Percentiles rank a stretch among this genome's conserved stretches.
phyloP scores from a whole-genome alignment of 2,329 filamentous ascomycete genomes.

The Pseudogymnoascus sp. region DNA sequence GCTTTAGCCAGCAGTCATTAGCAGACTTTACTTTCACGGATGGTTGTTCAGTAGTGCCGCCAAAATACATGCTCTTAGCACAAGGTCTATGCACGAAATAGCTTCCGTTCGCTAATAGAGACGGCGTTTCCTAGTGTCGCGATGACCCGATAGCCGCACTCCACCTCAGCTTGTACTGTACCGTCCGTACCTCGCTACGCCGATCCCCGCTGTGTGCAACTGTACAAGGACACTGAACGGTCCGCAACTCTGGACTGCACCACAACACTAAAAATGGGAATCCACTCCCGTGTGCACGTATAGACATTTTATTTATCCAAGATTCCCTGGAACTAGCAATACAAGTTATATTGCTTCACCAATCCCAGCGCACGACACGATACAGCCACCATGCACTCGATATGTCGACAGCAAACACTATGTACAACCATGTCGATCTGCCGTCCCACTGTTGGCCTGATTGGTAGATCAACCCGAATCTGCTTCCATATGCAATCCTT shows the following conservation, averaged over 20 bases:
- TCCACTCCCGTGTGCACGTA: too few relatives aligned
- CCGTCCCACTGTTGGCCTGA: not conserved
- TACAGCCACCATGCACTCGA: not conserved
- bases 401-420: not conserved
- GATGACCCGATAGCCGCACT: not conserved
- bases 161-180: not conserved
- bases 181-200: not conserved
- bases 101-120: not conserved
- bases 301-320: too few relatives aligned
- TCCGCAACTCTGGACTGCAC: too few relatives aligned
- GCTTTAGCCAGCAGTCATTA: not conserved
- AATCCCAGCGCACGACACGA: not conserved
- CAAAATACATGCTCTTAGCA: not conserved
- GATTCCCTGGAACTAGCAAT: not conserved
- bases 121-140: not conserved
- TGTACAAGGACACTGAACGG: not conserved
- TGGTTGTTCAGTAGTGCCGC: not conserved
- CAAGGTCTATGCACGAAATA: not conserved
- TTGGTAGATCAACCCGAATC: not conserved
- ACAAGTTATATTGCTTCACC: not conserved
- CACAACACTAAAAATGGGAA: too few relatives aligned
- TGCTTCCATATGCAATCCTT: not conserved
- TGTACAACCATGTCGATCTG: not conserved
- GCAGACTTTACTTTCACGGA: not conserved
- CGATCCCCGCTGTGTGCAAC: not conserved